Base-by-base conservation (phyloP, 2,329 filamentous ascomycete genomes). In the Fusarium kyushuense region DNA sequence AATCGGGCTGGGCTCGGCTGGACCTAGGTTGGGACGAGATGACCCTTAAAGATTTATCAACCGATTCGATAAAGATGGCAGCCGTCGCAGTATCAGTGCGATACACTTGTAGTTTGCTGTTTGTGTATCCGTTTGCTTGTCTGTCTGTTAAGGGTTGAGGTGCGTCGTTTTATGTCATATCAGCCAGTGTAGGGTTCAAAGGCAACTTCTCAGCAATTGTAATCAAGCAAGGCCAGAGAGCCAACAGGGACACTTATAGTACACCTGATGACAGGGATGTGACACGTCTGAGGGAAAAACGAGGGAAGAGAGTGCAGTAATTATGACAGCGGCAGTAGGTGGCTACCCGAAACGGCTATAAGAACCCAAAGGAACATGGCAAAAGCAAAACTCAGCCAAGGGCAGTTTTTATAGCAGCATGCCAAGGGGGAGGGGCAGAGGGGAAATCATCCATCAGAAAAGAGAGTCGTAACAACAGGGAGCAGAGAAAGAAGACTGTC, bases 1-100 rank as follows among this genome's bases (percentile, higher is more conserved):
- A 47, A 70, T 70, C 51, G 62, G 66, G 62, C 66, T 69, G 63
- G 63, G 56, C 64, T 58, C 53, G 63, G 42, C 64, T 63, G 58
- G 58, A 47, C 58, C 59, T 54, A 67, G 57, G 59, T 59, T 66
- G 47, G 51, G 52, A 45, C 48, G 56, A 62, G 62, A 57, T 36
- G 60, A 32, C 52, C 23, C 32, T 54, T 46, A 27, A 36, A 56
- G 32, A 42, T 19, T 49, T 42, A 40, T 41, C 36, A 51, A 27
- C 59, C 30, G 57, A 49, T 41, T 23, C 36, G 54, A 57, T 41
- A 45, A 36, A 36, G 41, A 47, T 45, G 58, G 33, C 43, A 35
- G 32, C 45, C 36, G 35, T n/a, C 40, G 21, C 41, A 29, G 36
- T 51, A 43, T 38, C 23, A 19, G 19, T 17, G 14, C 21, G 23